phyloP scores from a whole-genome alignment of 2,329 filamentous ascomycete genomes.

The Amylocarpus encephaloides region DNA sequence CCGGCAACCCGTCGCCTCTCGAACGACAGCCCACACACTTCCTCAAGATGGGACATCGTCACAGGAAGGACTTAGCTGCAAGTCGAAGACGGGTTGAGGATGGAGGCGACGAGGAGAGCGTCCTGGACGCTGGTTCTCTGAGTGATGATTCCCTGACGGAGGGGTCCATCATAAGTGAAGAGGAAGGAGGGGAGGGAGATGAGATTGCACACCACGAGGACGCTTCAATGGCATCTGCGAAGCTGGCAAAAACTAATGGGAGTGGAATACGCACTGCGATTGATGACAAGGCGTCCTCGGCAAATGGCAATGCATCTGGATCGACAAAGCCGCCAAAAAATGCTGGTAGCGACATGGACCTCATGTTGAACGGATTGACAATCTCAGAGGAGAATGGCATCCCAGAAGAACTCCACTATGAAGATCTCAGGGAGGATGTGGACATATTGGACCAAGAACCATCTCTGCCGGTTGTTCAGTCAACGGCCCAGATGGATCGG shows the following conservation, averaged over 20 bases:
- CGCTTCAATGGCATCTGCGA: conserved; percentile 40
- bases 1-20: conserved; percentile 31
- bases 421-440: conserved; percentile 29
- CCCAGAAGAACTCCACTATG: conserved; percentile 25
- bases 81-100: conserved; percentile 63
- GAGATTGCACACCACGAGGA: conserved; percentile 60
- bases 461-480: conserved; percentile 31
- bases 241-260: conserved; percentile 28
- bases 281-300: conserved; percentile 24
- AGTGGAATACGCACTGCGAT: conserved; percentile 31
- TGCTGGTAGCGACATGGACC: conserved; percentile 43
- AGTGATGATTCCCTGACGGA: conserved; percentile 63
- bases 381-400: conserved; percentile 23
- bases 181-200: conserved; percentile 54
- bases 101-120: conserved; percentile 63
- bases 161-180: conserved; percentile 56
- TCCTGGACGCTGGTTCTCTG: conserved; percentile 47
- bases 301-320: conserved; percentile 30
- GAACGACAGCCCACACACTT: conserved; percentile 24
- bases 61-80: conserved; percentile 60
- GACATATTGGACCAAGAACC: conserved; percentile 22
- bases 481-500: conserved; percentile 35
- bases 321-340: conserved; percentile 37
- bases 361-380: conserved; percentile 48
- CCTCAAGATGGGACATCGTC: conserved; percentile 43